Percentiles rank a stretch among this genome's conserved stretches.
Conservation (phyloP, 495 filamentous ascomycete species). For the Xylaria scruposa region DNA sequence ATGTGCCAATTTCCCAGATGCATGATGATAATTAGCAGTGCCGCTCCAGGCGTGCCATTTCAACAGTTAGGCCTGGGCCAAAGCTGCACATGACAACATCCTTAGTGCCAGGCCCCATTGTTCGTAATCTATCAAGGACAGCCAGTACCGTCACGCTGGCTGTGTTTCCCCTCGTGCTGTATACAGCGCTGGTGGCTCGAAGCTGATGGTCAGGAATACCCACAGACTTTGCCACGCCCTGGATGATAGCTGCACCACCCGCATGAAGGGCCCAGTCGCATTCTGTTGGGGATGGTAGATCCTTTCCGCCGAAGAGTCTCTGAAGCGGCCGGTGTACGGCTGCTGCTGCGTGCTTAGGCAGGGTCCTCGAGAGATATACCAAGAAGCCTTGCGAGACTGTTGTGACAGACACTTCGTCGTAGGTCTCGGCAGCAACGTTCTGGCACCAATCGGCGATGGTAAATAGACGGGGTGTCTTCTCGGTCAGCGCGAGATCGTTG, state of each 20-base stretch:
- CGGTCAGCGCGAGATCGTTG: conserved; percentile 39
- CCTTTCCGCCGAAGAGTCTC: conserved; percentile 25
- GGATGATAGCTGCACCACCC: conserved; percentile 55
- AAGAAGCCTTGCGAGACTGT: conserved; percentile 40
- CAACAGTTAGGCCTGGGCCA: conserved; percentile 54
- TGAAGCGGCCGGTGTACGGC: conserved; percentile 27
- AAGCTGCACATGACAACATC: conserved; percentile 52
- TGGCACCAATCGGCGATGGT: conserved; percentile 31
- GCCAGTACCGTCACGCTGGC: conserved; percentile 39
- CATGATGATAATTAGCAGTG: conserved; percentile 5
- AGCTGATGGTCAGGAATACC: conserved; percentile 47
- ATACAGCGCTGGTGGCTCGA: conserved; percentile 23
- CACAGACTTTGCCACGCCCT: conserved; percentile 44
- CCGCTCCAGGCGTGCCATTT: conserved; percentile 42
- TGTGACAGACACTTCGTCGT: conserved; percentile 38
- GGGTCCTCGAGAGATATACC: conserved; percentile 3
- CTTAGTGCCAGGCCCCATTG: conserved; percentile 42
- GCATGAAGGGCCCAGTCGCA: conserved; percentile 60
- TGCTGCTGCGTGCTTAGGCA: conserved; percentile 30
- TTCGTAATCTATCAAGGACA: conserved; percentile 49
- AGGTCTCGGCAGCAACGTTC: conserved; percentile 39
- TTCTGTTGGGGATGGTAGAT: conserved; percentile 25
- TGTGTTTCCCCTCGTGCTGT: conserved; percentile 22
- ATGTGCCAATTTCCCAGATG: background rate
- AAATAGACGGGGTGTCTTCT: conserved; percentile 24